These are phyloP conservation scores for Phialophora tarda DNA, from an alignment of 2,329 filamentous ascomycete genomes.

Conservation along the genomic window DNA sequence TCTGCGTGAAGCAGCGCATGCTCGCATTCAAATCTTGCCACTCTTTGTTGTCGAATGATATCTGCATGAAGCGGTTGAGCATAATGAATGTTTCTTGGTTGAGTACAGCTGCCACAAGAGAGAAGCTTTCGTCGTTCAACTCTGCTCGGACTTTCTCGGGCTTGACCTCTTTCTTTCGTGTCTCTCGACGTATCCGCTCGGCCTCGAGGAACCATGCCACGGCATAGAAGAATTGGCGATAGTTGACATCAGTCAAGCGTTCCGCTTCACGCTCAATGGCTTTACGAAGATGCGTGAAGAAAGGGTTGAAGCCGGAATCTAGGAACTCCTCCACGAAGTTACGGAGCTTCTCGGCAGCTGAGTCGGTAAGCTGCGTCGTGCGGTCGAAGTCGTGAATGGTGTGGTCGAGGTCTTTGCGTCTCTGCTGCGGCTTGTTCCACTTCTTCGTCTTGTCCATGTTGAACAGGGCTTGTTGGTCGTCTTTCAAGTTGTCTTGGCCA, in stretches of 20 bases:
- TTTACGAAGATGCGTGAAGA: slow-evolving; percentile 83
- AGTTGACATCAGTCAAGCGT: slow-evolving; percentile 76
- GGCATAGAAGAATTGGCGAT: slow-evolving; percentile 88
- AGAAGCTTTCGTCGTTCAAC: slow-evolving; percentile 74
- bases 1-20: slow-evolving; percentile 94
- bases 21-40: slow-evolving; percentile 86
- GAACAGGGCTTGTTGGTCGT: slow-evolving; percentile 72
- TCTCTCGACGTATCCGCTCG: slow-evolving; percentile 72
- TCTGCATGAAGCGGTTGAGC: slow-evolving; percentile 80
- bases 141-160: slow-evolving; percentile 56
- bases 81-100: slow-evolving; percentile 95
- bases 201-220: slow-evolving; percentile 91
- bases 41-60: slow-evolving; percentile 77
- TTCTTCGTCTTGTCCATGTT: slow-evolving; percentile 93
- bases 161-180: slow-evolving; percentile 61
- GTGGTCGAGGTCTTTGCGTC: slow-evolving; percentile 66
- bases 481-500: slow-evolving; percentile 81
- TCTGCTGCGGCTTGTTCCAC: slow-evolving; percentile 78
- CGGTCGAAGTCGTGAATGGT: slow-evolving; percentile 74
- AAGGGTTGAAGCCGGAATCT: slow-evolving; percentile 91
- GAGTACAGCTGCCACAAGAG: slow-evolving; percentile 83
- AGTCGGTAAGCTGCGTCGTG: slow-evolving; percentile 69
- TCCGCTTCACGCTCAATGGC: slow-evolving; percentile 89
- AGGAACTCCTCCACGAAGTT: slow-evolving; percentile 90
- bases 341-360: slow-evolving; percentile 77